These are phyloP conservation scores for Cordia subcordata DNA, from an alignment of 257 asterid genomes.

Conservation along the genomic window DNA sequence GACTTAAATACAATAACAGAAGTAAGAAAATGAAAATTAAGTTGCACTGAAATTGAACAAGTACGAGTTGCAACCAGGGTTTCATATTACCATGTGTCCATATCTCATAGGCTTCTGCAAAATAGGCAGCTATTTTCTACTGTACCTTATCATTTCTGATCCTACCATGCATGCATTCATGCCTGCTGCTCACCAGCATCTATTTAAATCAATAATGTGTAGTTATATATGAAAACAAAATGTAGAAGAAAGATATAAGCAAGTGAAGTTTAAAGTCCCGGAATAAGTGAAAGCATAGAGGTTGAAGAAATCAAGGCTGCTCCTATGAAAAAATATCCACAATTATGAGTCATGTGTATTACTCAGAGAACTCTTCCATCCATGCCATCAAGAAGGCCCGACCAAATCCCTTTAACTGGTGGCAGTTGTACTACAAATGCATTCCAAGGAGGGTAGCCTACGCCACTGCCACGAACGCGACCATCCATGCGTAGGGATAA, in stretches of 20 bases:
- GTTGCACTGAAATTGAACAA: no score
- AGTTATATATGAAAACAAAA: no score
- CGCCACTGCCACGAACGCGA: slow-evolving; percentile 94
- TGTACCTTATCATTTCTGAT: not conserved
- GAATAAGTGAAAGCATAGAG: not conserved
- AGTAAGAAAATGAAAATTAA: no score
- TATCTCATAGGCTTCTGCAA: no score
- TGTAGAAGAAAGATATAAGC: not conserved
- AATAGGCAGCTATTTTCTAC: not conserved
- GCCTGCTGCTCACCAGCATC: not conserved
- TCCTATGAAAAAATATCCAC: not conserved
- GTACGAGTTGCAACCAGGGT: no score
- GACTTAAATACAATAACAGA: no score
- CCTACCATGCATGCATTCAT: not conserved
- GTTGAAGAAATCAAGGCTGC: no score
- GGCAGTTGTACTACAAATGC: slow-evolving; percentile 84
- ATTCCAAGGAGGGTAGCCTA: slow-evolving; percentile 97
- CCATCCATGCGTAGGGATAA: slow-evolving; percentile 93
- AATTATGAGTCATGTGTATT: not conserved
- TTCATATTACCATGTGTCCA: no score
- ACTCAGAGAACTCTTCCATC: slow-evolving; percentile 81
- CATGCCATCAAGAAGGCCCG: slow-evolving; percentile 94
- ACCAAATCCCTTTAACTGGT: slow-evolving; percentile 83
- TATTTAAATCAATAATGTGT: not conserved
- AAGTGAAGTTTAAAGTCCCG: not conserved